Evolutionary conservation across 495 filamentous ascomycete species (phyloP).

Genomic region (Penicillium fimorum): DNA sequence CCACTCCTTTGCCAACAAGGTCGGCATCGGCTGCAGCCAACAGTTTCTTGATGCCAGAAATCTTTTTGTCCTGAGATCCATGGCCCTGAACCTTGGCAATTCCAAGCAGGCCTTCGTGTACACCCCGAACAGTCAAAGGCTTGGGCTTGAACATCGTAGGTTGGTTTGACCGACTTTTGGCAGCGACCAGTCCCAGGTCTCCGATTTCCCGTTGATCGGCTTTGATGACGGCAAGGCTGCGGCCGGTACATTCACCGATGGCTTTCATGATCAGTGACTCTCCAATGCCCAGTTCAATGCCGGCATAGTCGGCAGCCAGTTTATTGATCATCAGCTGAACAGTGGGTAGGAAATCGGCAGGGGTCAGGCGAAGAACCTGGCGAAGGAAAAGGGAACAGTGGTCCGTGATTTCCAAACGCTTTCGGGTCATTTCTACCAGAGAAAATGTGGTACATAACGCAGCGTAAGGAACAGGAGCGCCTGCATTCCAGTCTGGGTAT

Average conservation of each 20-base stretch:
- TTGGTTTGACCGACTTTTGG: slow-evolving; percentile 90
- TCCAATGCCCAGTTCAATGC: slow-evolving; percentile 93
- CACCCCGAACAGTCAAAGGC: slow-evolving; percentile 77
- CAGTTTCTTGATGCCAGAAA: slow-evolving; percentile 92
- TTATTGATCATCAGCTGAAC: slow-evolving; percentile 97
- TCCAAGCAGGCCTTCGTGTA: slow-evolving; percentile 82
- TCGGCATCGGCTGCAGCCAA: slow-evolving; percentile 79
- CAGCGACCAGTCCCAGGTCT: slow-evolving; percentile 89
- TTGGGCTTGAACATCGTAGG: slow-evolving; percentile 98
- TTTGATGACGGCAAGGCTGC: slow-evolving; percentile 83
- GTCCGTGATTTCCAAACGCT: slow-evolving; percentile 79
- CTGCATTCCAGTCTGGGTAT: slow-evolving; percentile 91
- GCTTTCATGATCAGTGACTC: slow-evolving; percentile 98
- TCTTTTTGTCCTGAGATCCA: slow-evolving; percentile 85
- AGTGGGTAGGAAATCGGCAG: slow-evolving; percentile 80
- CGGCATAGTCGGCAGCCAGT: slow-evolving; percentile 92
- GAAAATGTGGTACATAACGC: slow-evolving; percentile 94
- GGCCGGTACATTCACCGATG: slow-evolving; percentile 89
- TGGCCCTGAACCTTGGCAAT: slow-evolving; percentile 86
- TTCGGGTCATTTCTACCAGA: slow-evolving; percentile 87
- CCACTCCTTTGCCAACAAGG: slow-evolving; percentile 65
- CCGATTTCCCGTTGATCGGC: slow-evolving; percentile 93
- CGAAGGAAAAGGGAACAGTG: slow-evolving; percentile 88
- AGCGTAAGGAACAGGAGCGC: slow-evolving; percentile 88
- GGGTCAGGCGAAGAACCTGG: slow-evolving; percentile 89